These are phyloP conservation scores for Cladosporium sphaerospermum DNA, from an alignment of 2,329 filamentous ascomycete genomes.

Conservation along the genomic window DNA sequence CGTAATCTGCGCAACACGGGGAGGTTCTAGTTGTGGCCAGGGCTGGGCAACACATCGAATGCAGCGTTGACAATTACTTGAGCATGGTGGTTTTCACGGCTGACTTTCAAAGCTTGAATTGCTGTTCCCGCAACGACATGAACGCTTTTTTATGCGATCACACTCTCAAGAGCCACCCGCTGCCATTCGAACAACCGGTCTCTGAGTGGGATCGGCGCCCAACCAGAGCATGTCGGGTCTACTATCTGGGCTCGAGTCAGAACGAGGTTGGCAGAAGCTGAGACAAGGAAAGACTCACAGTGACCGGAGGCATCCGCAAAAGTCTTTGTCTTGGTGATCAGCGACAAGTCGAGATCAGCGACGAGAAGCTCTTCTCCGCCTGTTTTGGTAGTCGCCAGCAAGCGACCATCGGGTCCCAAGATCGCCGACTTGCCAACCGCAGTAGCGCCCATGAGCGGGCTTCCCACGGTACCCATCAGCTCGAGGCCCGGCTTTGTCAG, in stretches of 20 bases:
- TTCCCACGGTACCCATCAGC: slow-evolving; percentile 37
- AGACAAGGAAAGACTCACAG: slow-evolving; percentile 20
- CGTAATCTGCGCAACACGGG: too few species aligned
- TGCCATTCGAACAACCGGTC: neutral
- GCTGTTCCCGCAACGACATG: too few species aligned
- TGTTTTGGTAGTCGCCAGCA: slow-evolving; percentile 42
- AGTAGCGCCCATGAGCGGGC: slow-evolving; percentile 35
- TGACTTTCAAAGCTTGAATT: too few species aligned
- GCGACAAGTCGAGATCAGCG: slow-evolving; percentile 41
- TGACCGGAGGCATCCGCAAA: slow-evolving; percentile 46
- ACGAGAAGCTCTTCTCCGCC: slow-evolving; percentile 44
- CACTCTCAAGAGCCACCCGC: too few species aligned
- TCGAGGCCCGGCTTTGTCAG: slow-evolving; percentile 42
- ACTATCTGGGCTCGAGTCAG: slow-evolving; percentile 26
- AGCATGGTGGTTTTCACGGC: too few species aligned
- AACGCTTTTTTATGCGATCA: too few species aligned
- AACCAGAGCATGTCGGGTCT: slow-evolving; percentile 49
- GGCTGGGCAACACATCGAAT: too few species aligned
- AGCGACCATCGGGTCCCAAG: slow-evolving; percentile 47
- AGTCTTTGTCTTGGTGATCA: slow-evolving; percentile 32
- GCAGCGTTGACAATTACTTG: too few species aligned
- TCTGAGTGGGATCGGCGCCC: slow-evolving; percentile 31
- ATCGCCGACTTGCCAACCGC: slow-evolving; percentile 46
- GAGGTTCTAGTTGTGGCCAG: too few species aligned
- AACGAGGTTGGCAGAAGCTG: neutral